Evolutionary conservation across 768 basidiomycete genomes (phyloP).

Genomic region (Lactarius psammicola): DNA sequence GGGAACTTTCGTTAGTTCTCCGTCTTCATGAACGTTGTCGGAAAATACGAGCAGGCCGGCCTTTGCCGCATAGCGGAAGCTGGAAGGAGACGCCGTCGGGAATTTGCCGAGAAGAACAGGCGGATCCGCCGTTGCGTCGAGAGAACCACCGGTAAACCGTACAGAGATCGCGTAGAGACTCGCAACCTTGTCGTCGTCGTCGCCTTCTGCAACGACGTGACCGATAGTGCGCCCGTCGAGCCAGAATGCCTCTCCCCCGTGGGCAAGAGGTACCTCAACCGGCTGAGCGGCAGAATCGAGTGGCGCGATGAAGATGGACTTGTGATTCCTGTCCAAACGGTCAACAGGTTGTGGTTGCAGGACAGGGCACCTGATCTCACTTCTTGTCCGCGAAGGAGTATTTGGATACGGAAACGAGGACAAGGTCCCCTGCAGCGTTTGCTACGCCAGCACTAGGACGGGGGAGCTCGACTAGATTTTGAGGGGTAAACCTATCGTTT

Average conservation of each 20-base stretch:
- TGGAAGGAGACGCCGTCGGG: constrained; percentile 63
- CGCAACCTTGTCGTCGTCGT: constrained; percentile 48
- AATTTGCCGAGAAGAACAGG: constrained; percentile 57
- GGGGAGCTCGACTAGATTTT: constrained; percentile 65
- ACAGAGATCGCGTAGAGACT: constrained; percentile 62
- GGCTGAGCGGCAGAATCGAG: constrained; percentile 51
- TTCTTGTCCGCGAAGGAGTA: constrained; percentile 73
- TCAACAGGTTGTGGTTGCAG: constrained; percentile 4
- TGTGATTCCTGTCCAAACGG: constrained; percentile 54
- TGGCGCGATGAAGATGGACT: constrained; percentile 61
- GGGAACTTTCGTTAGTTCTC: constrained; percentile 63
- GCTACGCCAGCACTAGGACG: constrained; percentile 66
- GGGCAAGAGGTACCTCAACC: constrained; percentile 58
- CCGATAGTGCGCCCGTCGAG: constrained; percentile 67
- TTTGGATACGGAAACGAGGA: constrained; percentile 61
- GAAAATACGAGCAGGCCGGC: constrained; percentile 77
- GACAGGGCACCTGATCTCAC: constrained; percentile 42
- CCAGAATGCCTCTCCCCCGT: constrained; percentile 80
- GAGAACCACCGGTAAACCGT: constrained; percentile 40
- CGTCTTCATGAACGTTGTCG: constrained; percentile 76
- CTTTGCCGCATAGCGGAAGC: constrained; percentile 64
- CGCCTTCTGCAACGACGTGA: constrained; percentile 50
- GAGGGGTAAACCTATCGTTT: constrained; percentile 62
- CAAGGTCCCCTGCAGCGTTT: constrained; percentile 66
- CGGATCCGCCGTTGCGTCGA: constrained; percentile 39